These are phyloP conservation scores for Didymosphaeria variabile DNA, from an alignment of 2,329 filamentous ascomycete genomes.

Conservation along the genomic window DNA sequence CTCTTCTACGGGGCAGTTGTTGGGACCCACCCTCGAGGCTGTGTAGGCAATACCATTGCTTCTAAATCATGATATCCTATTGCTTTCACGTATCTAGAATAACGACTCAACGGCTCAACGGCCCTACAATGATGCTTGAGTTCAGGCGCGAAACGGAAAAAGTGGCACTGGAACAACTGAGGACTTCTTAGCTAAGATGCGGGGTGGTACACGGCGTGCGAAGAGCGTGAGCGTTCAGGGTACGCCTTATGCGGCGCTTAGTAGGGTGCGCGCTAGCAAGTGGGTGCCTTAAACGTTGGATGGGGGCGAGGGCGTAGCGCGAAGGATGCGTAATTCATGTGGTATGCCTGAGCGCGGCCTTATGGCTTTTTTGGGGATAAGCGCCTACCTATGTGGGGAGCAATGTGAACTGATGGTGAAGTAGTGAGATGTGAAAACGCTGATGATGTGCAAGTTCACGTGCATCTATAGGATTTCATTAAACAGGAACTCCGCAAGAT, in stretches of 20 bases:
- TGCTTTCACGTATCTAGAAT: no score
- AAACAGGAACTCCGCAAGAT: neutral
- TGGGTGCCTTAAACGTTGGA: neutral
- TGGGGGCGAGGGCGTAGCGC: neutral
- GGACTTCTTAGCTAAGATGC: constrained; percentile 4
- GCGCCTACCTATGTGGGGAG: neutral
- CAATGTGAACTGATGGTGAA: neutral
- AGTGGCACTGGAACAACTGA: neutral
- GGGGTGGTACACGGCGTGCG: constrained; percentile 5
- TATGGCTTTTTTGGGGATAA: neutral
- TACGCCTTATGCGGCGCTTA: constrained; percentile 1
- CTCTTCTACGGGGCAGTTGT: neutral
- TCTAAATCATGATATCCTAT: neutral
- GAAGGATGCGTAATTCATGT: neutral
- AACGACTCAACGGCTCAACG: neutral
- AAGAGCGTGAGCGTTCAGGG: neutral
- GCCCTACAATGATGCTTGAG: neutral
- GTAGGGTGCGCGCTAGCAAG: neutral
- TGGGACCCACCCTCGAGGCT: neutral
- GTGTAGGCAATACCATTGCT: neutral
- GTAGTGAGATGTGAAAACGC: neutral
- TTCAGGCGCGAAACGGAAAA: neutral
- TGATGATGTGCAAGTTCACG: neutral
- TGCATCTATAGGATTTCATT: no score
- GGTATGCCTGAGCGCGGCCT: neutral